Evolutionary conservation across 768 basidiomycete species (phyloP).

Genomic region (Trametes coccinea): DNA sequence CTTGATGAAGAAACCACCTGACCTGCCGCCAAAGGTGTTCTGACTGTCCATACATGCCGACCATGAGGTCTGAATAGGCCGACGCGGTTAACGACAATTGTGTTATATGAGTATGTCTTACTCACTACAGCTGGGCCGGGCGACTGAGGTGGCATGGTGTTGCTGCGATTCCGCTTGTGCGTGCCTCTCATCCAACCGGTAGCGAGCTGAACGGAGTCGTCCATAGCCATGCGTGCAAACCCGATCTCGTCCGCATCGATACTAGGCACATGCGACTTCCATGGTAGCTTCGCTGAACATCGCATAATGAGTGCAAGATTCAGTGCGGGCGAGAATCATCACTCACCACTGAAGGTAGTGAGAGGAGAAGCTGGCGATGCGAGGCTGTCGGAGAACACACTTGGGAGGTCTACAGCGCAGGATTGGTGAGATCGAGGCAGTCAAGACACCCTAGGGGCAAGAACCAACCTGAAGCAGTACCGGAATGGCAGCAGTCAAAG

Average conservation of each 20-base stretch:
- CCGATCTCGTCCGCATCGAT: neutral
- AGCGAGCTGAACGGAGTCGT: neutral
- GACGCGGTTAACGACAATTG: no score
- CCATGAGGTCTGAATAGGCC: constrained; percentile 24
- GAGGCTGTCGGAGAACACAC: constrained; percentile 10
- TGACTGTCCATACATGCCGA: constrained; percentile 28
- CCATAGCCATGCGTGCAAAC: neutral
- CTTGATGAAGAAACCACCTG: constrained; percentile 25
- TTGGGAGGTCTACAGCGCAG: constrained; percentile 14
- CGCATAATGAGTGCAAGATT: neutral
- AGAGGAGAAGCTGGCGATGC: constrained; percentile 4
- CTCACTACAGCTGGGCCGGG: constrained; percentile 8
- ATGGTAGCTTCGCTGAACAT: neutral
- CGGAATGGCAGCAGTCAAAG: constrained; percentile 32
- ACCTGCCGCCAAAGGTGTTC: constrained; percentile 13
- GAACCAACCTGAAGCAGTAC: constrained; percentile 15
- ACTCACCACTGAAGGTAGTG: constrained; percentile 2
- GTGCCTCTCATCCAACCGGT: neutral
- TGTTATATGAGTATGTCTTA: neutral
- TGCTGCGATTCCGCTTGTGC: constrained; percentile 1
- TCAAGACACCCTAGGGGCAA: neutral
- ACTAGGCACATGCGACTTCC: neutral
- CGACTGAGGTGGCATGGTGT: constrained; percentile 2
- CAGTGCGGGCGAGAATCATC: neutral
- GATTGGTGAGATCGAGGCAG: neutral